These are phyloP conservation scores for Phytophthora fragariaefolia DNA, from an alignment of 352 stramenopile genomes.

Conservation along the genomic window DNA sequence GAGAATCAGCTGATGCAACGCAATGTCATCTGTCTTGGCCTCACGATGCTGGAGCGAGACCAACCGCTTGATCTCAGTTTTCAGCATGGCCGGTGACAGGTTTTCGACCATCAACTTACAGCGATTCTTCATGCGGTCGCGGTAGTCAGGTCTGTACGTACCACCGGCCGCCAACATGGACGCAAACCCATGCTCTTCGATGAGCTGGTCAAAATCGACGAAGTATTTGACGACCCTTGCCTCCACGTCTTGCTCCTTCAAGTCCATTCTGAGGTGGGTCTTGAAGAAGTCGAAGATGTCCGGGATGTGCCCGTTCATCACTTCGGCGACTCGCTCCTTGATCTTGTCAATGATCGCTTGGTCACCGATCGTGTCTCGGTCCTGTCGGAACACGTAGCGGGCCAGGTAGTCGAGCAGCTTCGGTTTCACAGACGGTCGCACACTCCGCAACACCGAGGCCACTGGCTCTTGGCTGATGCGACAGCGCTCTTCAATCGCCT, in stretches of 20 bases:
- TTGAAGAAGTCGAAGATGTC: neutral
- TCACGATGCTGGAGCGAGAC: neutral
- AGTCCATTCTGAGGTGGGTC: neutral
- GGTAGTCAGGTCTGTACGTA: neutral
- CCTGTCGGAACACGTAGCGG: neutral
- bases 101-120: neutral
- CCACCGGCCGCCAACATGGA: neutral
- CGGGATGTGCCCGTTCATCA: neutral
- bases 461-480: neutral
- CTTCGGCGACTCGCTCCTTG: neutral
- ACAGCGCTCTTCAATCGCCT: conserved; percentile 3
- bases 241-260: conserved; percentile 2
- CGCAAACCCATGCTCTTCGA: conserved; percentile 2
- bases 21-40: neutral
- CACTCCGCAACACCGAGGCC: neutral
- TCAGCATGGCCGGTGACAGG: neutral
- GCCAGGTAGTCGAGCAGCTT: conserved; percentile 1
- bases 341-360: neutral
- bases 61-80: neutral
- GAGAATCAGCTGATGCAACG: neutral
- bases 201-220: conserved; percentile 3
- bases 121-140: neutral
- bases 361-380: neutral
- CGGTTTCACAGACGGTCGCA: neutral
- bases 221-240: conserved; percentile 5